Evolutionary conservation across 495 filamentous ascomycete species (phyloP).

Genomic region (Penicillium odoratum): DNA sequence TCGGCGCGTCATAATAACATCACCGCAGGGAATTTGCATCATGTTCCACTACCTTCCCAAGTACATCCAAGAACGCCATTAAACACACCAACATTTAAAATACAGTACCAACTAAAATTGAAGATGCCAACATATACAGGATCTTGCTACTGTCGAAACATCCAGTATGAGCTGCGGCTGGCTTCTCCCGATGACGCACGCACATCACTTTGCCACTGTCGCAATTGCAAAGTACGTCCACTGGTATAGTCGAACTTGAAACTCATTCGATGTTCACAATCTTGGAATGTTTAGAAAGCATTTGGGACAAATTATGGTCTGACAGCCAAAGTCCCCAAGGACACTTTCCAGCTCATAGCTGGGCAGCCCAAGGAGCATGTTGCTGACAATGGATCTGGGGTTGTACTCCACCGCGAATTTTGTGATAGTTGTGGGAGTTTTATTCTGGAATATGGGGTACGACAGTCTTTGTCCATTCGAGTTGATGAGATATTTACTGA

Average conservation of each 20-base stretch:
- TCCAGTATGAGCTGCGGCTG: conserved; percentile 49
- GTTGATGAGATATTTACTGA: conserved; percentile 1
- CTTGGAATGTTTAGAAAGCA: conserved; percentile 42
- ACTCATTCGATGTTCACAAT: background rate
- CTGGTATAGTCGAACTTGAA: background rate
- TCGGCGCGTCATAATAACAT: conserved; percentile 3
- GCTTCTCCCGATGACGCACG: conserved; percentile 55
- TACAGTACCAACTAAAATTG: background rate
- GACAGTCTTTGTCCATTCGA: conserved; percentile 4
- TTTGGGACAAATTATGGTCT: conserved; percentile 65
- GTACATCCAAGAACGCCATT: no score
- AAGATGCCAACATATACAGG: conserved; percentile 40
- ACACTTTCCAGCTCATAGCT: conserved; percentile 40
- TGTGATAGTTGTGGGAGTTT: conserved; percentile 62
- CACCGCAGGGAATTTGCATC: background rate
- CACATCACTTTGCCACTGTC: conserved; percentile 66
- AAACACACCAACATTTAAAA: no score
- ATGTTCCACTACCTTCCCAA: no score
- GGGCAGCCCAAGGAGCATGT: conserved; percentile 50
- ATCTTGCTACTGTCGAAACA: conserved; percentile 49
- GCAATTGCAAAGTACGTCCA: conserved; percentile 53
- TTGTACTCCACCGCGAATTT: conserved; percentile 59
- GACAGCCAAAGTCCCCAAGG: conserved; percentile 60
- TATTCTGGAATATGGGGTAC: conserved; percentile 64
- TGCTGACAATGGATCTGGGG: conserved; percentile 58